Evolutionary conservation across 768 basidiomycete species (phyloP), one percentile per base, ranked within the genome.

Genomic region (Porpolomopsis calyptriformis): DNA sequence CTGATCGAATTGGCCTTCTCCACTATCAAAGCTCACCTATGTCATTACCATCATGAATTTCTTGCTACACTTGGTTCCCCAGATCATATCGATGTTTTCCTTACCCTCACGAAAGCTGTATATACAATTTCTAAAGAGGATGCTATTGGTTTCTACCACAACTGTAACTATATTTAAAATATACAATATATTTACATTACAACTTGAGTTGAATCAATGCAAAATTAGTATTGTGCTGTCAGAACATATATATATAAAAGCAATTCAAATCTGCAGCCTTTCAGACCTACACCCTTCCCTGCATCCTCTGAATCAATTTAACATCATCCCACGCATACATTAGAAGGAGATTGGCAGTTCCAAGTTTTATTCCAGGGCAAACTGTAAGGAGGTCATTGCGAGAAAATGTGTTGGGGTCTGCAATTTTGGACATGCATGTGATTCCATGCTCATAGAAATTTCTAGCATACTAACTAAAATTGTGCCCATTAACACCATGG

Each of bases 1-100:
- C 64, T 57, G 0, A 63, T 64, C 34, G 60, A 66, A 39, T 53
- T 62, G 42, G 55, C 52, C 1, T 66, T 65, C 47, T 57, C 52
- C 4, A 44, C 54, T 2, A 55, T 56, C 34, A 61, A 61, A 40
- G 46, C 54, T 10, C 58, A 57, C 57, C 40, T 61, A 27, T 49
- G 46, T 22, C 24, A 26, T 11, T 33, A 54, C 34, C 18, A 40
- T 24, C 47, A 51, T 43, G 47, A 50, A 38, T 24, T 52, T 16
- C 38, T 48, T 4, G 48, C 48, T n/a, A 14, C 29, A 33, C 19
- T 31, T 11, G 43, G 52, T 11, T 47, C 55, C 1, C 48, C 45
- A n/a, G 43, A 54, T 25, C 33, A 34, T 2, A 37, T 33, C 11
- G 48, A 57, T 33, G 52, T 60, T 2, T 60, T 57, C 47, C 8